These are phyloP conservation scores for Fomitopsis palustris DNA, from an alignment of 1,284 basidiomycete genomes.

Conservation along the genomic window DNA sequence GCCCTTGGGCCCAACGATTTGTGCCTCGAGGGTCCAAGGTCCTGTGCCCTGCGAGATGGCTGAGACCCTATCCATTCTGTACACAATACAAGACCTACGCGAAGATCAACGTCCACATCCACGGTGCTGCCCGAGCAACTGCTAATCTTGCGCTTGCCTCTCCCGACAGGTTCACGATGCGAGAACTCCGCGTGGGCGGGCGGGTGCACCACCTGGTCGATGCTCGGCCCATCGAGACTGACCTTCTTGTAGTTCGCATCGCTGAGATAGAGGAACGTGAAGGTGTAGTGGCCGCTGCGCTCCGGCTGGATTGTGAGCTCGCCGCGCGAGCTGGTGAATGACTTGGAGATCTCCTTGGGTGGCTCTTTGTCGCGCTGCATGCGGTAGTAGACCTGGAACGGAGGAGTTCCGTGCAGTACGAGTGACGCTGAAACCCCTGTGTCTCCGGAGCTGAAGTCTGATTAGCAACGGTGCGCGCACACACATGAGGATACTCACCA, in stretches of 20 bases:
- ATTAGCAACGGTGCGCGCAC: not conserved
- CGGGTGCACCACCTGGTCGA: conserved; percentile 87
- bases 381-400: conserved; percentile 82
- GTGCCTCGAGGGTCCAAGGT: conserved; percentile 83
- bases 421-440: conserved; percentile 89
- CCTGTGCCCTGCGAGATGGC: conserved; percentile 62
- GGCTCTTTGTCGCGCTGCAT: conserved; percentile 70
- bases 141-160: conserved; percentile 53
- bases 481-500: conserved; percentile 48
- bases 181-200: conserved; percentile 78
- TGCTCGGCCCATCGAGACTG: conserved; percentile 66
- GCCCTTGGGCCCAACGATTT: conserved; percentile 66
- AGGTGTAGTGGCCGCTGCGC: conserved; percentile 86
- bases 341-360: conserved; percentile 53
- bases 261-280: conserved; percentile 77
- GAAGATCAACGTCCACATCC: conserved; percentile 74
- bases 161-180: conserved; percentile 35
- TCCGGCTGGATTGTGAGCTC: conserved; percentile 88
- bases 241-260: conserved; percentile 84
- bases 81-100: conserved; percentile 41
- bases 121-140: conserved; percentile 76
- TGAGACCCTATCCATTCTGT: not conserved
- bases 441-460: conserved; percentile 75
- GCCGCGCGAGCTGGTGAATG: conserved; percentile 72
- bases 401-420: conserved; percentile 85